Evolutionary conservation across 768 basidiomycete genomes (phyloP).

Genomic region (Suillus tomentosus): DNA sequence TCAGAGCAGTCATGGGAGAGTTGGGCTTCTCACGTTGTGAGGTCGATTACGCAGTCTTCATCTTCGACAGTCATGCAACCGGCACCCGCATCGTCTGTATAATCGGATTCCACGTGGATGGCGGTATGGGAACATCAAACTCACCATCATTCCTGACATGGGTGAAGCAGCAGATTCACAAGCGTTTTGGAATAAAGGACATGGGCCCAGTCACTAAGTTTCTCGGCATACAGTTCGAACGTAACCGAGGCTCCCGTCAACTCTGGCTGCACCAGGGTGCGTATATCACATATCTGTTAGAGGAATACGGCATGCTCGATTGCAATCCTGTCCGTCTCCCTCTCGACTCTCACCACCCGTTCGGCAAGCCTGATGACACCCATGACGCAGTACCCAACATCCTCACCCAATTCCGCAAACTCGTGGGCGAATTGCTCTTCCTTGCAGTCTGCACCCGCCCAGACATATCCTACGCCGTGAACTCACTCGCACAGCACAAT

Average conservation of each 20-base stretch:
- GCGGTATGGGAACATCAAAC: background rate
- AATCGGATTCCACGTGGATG: background rate
- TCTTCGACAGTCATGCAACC: background rate
- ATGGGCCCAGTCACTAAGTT: background rate
- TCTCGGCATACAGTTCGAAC: background rate
- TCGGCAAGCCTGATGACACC: background rate
- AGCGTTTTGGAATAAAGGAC: background rate
- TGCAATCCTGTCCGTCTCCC: background rate
- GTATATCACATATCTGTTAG: background rate
- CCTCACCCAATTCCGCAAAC: background rate
- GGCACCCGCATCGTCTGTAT: background rate
- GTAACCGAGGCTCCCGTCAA: background rate
- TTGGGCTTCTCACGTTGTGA: background rate
- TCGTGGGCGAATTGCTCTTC: constrained; percentile 4
- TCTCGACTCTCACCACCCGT: background rate
- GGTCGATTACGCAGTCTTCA: background rate
- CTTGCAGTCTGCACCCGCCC: background rate
- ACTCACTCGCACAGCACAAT: constrained; percentile 32
- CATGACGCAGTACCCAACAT: too few relatives aligned
- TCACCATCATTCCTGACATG: background rate
- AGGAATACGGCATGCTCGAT: background rate
- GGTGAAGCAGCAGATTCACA: background rate
- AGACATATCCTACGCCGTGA: constrained; percentile 27
- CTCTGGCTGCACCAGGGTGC: background rate
- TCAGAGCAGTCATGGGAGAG: background rate